Evolutionary conservation across 2,329 filamentous ascomycete genomes (phyloP), one percentile per base, ranked within the genome.

Genomic region (Diaporthe vaccinii): DNA sequence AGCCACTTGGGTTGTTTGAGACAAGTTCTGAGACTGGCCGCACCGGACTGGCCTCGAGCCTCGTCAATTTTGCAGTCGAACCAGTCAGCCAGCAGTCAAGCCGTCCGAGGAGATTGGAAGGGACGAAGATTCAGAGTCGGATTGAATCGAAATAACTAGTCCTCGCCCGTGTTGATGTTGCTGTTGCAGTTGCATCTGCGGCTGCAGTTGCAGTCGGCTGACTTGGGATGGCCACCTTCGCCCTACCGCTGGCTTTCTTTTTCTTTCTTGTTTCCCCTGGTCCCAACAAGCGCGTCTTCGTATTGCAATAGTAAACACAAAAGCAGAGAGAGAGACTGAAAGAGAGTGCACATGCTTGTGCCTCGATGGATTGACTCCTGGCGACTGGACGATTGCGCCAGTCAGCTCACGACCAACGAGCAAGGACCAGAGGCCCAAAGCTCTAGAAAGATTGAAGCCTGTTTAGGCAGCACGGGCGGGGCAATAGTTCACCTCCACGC

Each of bases 11-110:
- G 65, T 20, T 69, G 65, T 69, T 69, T 69, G 65, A 69, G 65
- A 69, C 65, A 41, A 55, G 65, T 69, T 55, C 65, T 69, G 65
- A 69, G 65, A 69, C 65, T 69, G 65, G n/a, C n/a, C 65, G 22
- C 55, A 69, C 65, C 65, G 34, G 65, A 55, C 65, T 65, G 59
- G 61, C 61, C 41, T 65, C 59, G 39, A 46, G 59, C 59, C 59
- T 65, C 58, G 36, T 65, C 59, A 65, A 17, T 65, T 25, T 65
- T 44, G 59, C 59, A 62, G 59, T 62, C 36, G 58, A 41, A 12
- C 34, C 57, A 59, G 20, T 20, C 55, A 20, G 9, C 28, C 15
- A 22, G 31, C 61, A 65, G 61, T 20, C 61, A 25, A 25, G 36
- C 20, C 31, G 44, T 67, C 41, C 28, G 22, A 31, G 10, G 62